A percentile compares a stretch with the other conserved stretches of the same genome.
Conservation (phyloP, 495 filamentous ascomycete species). For the Penicillium atrosanguineum region DNA sequence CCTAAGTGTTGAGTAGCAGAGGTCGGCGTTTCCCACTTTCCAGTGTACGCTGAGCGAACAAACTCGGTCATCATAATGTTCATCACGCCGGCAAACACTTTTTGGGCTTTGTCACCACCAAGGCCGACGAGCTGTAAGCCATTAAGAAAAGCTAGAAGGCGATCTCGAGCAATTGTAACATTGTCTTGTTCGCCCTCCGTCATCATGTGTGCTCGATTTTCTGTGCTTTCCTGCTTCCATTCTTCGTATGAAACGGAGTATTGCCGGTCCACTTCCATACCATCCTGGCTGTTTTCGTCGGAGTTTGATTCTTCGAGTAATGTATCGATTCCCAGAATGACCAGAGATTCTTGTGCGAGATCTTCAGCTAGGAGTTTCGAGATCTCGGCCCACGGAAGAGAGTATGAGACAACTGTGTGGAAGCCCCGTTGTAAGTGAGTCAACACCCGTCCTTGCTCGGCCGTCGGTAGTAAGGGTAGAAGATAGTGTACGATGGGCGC, state of each 20-base stretch:
- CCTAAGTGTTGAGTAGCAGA: slow-evolving; percentile 54
- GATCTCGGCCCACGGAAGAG: slow-evolving; percentile 51
- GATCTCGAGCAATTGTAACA: slow-evolving; percentile 46
- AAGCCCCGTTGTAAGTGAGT: slow-evolving; percentile 57
- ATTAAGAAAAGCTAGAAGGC: slow-evolving; percentile 55
- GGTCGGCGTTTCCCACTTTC: slow-evolving; percentile 57
- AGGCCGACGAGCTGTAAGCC: slow-evolving; percentile 69
- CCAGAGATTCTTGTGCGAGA: slow-evolving; percentile 48
- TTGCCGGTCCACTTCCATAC: slow-evolving; percentile 38
- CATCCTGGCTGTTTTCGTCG: slow-evolving; percentile 24
- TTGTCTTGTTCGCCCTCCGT: slow-evolving; percentile 31
- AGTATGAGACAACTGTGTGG: slow-evolving; percentile 64
- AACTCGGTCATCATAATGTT: slow-evolving; percentile 65
- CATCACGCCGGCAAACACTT: slow-evolving; percentile 74
- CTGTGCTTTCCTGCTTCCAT: slow-evolving; percentile 33
- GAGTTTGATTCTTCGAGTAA: slow-evolving; percentile 19
- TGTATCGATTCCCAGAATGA: slow-evolving; percentile 56
- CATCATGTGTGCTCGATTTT: slow-evolving; percentile 35
- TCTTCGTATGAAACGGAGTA: slow-evolving; percentile 39
- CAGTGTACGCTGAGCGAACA: slow-evolving; percentile 58
- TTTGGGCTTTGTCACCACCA: slow-evolving; percentile 70
- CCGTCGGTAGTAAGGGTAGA: slow-evolving; percentile 27
- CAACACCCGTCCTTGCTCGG: slow-evolving; percentile 36
- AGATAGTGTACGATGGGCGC: slow-evolving; percentile 43
- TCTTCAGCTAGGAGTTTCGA: slow-evolving; percentile 51